Conservation (phyloP, 2,329 filamentous ascomycete genomes). For the Arthrobotrys iridis region DNA sequence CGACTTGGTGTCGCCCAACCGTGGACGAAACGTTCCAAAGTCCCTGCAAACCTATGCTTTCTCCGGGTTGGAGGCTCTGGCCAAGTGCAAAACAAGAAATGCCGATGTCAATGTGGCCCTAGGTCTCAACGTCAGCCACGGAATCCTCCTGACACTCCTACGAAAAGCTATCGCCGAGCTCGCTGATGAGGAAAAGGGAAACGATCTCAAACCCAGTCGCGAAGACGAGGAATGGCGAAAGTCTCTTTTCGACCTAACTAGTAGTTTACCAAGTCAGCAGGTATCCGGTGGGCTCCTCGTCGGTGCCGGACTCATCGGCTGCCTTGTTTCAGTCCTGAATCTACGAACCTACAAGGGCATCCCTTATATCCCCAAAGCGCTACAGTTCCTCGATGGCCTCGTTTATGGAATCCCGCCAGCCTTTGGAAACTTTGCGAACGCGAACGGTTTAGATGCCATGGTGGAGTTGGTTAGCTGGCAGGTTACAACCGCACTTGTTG, state of each 20-base stretch:
- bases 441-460: constrained; percentile 86
- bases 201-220: constrained; percentile 69
- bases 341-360: constrained; percentile 83
- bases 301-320: constrained; percentile 85
- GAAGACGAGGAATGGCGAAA: constrained; percentile 88
- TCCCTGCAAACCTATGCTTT: constrained; percentile 85
- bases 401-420: constrained; percentile 86
- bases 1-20: constrained; percentile 75
- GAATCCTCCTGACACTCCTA: constrained; percentile 90
- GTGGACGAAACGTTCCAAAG: constrained; percentile 70
- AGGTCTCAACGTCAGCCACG: constrained; percentile 95
- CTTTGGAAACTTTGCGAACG: constrained; percentile 81
- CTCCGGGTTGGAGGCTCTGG: constrained; percentile 83
- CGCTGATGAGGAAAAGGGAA: constrained; percentile 69
- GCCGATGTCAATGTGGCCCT: constrained; percentile 88
- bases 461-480: constrained; percentile 86
- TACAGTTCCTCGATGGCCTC: constrained; percentile 87
- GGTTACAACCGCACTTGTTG: constrained; percentile 73
- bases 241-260: constrained; percentile 84
- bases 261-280: constrained; percentile 78
- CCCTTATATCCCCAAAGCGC: constrained; percentile 81
- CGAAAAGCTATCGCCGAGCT: constrained; percentile 89
- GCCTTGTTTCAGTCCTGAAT: constrained; percentile 86
- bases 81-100: constrained; percentile 78
- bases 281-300: constrained; percentile 85